Evolutionary conservation across 164 flowering plant species (phyloP).

Genomic region (Tetracentron sinense): DNA sequence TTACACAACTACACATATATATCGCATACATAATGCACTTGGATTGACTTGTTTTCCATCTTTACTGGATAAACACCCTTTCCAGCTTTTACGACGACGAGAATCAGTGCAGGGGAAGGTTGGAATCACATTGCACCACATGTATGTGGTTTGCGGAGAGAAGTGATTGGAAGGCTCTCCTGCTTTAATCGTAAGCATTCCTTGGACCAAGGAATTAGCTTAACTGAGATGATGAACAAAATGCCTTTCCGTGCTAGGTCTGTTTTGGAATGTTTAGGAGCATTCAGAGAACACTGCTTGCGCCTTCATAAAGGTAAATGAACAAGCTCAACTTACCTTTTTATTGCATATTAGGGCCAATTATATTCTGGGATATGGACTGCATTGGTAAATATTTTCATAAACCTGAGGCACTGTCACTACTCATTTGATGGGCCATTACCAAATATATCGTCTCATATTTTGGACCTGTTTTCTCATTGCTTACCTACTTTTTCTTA

Average conservation of each 20-base stretch:
- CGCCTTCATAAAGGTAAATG: conserved; percentile 28
- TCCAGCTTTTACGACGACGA: conserved; percentile 39
- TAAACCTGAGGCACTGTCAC: too few relatives aligned
- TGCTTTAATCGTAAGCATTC: conserved; percentile 19
- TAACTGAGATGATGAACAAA: conserved; percentile 16
- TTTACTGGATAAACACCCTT: not conserved
- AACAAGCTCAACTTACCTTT: not conserved
- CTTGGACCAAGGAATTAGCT: conserved; percentile 9
- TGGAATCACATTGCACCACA: conserved; percentile 37
- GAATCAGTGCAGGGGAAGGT: conserved; percentile 31
- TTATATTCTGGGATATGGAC: too few relatives aligned
- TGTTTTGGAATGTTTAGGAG: conserved; percentile 20
- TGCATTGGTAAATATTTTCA: too few relatives aligned
- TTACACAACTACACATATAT: not conserved
- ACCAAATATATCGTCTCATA: too few relatives aligned
- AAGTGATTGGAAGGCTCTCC: conserved; percentile 24
- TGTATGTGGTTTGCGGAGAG: conserved; percentile 28
- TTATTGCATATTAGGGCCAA: too few relatives aligned
- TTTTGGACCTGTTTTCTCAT: too few relatives aligned
- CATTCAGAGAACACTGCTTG: conserved; percentile 16
- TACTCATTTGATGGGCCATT: too few relatives aligned
- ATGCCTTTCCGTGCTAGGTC: conserved; percentile 16
- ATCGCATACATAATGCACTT: not conserved
- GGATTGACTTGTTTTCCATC: too few relatives aligned
- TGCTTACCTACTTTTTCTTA: too few relatives aligned